phyloP scores from a whole-genome alignment of 2,329 filamentous ascomycete species.

The Onygenales sp. region DNA sequence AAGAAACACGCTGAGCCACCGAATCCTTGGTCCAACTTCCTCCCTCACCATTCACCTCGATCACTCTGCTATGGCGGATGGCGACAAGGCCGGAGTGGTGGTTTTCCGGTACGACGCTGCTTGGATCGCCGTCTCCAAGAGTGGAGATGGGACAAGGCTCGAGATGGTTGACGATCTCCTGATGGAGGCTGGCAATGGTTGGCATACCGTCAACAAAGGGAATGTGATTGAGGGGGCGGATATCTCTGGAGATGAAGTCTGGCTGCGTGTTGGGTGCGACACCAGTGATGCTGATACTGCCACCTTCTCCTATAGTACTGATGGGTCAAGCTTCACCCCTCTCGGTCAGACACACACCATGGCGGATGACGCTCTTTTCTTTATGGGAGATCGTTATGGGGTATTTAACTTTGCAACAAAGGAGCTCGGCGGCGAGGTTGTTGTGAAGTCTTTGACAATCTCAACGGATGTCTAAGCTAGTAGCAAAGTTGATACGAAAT shows the following conservation, averaged over 20 bases:
- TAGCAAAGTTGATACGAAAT: too few species aligned
- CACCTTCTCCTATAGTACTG: constrained; percentile 36
- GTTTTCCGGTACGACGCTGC: constrained; percentile 45
- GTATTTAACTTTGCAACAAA: constrained; percentile 44
- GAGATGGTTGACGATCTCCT: constrained; percentile 30
- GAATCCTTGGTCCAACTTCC: constrained; percentile 32
- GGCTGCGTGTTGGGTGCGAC: constrained; percentile 30
- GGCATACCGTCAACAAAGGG: constrained; percentile 24
- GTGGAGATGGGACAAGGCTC: constrained; percentile 21
- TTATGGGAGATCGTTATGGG: constrained; percentile 41
- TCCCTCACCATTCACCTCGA: constrained; percentile 43
- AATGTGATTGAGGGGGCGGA: constrained; percentile 14
- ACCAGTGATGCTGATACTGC: constrained; percentile 21
- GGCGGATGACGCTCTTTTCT: constrained; percentile 37
- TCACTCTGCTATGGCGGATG: constrained; percentile 39
- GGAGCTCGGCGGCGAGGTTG: constrained; percentile 30
- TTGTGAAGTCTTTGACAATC: constrained; percentile 8
- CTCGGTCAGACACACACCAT: constrained; percentile 28
- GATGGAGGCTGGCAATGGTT: constrained; percentile 19
- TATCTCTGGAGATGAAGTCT: constrained; percentile 19
- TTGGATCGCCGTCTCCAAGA: constrained; percentile 43
- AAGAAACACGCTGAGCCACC: constrained; percentile 34
- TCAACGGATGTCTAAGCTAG: too few species aligned
- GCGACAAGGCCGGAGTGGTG: constrained; percentile 44
- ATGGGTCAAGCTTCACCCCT: constrained; percentile 30